Percentiles rank a stretch among this genome's conserved stretches.
These are phyloP conservation scores for Dactylellina drechsleri DNA, from an alignment of 2,329 filamentous ascomycete species.

Conservation along the genomic window DNA sequence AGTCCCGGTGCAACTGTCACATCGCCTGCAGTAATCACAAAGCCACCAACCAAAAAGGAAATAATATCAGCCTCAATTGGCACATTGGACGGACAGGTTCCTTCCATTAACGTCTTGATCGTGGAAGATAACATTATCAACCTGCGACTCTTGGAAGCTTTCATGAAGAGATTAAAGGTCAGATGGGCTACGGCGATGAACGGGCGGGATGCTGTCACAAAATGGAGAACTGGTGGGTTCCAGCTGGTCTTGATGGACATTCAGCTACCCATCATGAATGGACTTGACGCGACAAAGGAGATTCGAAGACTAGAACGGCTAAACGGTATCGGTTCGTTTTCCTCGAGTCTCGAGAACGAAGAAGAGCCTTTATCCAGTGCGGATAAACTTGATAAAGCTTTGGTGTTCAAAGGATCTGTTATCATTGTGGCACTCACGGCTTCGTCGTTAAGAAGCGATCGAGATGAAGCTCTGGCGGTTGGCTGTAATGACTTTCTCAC, in stretches of 20 bases:
- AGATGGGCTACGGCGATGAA: conserved; percentile 98
- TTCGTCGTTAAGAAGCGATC: conserved; percentile 91
- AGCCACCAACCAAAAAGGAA: conserved; percentile 40
- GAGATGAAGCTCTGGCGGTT: conserved; percentile 91
- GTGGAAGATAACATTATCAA: conserved; percentile 99
- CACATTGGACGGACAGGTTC: conserved; percentile 78
- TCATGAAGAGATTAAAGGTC: conserved; percentile 94
- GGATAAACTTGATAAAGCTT: conserved; percentile 74
- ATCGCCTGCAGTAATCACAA: conserved; percentile 33
- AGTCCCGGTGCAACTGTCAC: conserved; percentile 34
- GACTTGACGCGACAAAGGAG: conserved; percentile 91
- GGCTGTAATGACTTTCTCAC: conserved; percentile 99
- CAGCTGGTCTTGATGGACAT: conserved; percentile 99
- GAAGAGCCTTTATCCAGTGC: conserved; percentile 62
- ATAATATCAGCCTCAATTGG: conserved; percentile 61
- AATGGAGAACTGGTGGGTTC: conserved; percentile 92
- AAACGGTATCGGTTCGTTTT: conserved; percentile 92
- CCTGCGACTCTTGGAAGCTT: conserved; percentile 87
- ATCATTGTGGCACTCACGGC: conserved; percentile 98
- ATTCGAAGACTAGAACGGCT: conserved; percentile 88
- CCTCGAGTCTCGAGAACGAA: conserved; percentile 65
- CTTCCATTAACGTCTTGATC: conserved; percentile 95
- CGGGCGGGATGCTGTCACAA: conserved; percentile 88
- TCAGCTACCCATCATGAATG: conserved; percentile 95
- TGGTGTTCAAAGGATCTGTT: conserved; percentile 91